Conservation (phyloP, 2,329 filamentous ascomycete species). For the Tolypocladium paradoxum region DNA sequence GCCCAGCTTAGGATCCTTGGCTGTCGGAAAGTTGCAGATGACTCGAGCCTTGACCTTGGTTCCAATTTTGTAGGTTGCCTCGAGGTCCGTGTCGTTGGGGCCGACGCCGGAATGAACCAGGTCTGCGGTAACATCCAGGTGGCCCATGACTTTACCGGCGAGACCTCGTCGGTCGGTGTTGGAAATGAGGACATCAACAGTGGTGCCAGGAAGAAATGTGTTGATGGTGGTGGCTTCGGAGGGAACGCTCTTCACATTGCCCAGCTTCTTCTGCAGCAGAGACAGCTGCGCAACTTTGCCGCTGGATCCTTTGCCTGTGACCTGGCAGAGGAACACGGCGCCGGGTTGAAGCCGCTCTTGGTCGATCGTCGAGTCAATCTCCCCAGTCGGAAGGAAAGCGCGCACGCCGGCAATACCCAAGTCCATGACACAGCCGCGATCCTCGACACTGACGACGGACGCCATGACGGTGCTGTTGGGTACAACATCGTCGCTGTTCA, state of each 20-base stretch:
- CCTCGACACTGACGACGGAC: conserved; percentile 82
- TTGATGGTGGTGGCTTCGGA: conserved; percentile 77
- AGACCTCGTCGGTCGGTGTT: conserved; percentile 67
- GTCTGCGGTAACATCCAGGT: conserved; percentile 84
- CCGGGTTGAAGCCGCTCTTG: conserved; percentile 68
- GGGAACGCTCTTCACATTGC: conserved; percentile 54
- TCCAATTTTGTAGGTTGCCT: conserved; percentile 70
- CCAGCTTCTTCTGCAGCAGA: conserved; percentile 58
- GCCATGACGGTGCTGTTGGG: conserved; percentile 74
- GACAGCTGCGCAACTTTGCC: conserved; percentile 83
- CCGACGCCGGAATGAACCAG: conserved; percentile 76
- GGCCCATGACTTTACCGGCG: conserved; percentile 81
- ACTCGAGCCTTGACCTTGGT: conserved; percentile 78
- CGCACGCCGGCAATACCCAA: conserved; percentile 63
- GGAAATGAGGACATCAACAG: conserved; percentile 72
- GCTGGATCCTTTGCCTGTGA: conserved; percentile 62
- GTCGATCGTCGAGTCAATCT: conserved; percentile 57
- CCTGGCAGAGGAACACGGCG: conserved; percentile 72
- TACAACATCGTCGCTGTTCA: conserved; percentile 64
- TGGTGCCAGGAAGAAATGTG: conserved; percentile 83
- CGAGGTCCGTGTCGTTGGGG: conserved; percentile 56
- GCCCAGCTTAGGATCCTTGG: conserved; percentile 73
- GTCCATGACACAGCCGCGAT: conserved; percentile 92
- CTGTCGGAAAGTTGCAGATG: conserved; percentile 74
- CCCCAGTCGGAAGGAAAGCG: conserved; percentile 78